A percentile compares a stretch with the other conserved stretches of the same genome.
phyloP scores from a whole-genome alignment of 345 rosid species.

The Abelmoschus esculentus region DNA sequence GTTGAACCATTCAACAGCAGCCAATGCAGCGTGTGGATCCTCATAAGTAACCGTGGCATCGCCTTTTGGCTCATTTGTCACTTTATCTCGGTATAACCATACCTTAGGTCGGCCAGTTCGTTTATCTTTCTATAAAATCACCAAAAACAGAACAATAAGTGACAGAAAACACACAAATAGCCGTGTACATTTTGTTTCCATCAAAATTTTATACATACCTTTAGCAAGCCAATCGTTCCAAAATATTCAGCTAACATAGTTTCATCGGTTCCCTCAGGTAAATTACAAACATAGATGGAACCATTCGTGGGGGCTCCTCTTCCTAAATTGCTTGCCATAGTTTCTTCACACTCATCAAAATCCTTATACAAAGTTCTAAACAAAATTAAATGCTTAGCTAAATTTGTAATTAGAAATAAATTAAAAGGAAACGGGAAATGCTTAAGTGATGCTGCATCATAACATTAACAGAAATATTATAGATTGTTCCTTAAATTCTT shows the following conservation, averaged over 20 bases:
- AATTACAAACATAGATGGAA: slow-evolving; percentile 77
- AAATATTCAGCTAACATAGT: slow-evolving; percentile 84
- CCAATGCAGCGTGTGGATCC: slow-evolving; percentile 94
- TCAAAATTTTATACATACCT: slow-evolving; percentile 49
- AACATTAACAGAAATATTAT: neutral
- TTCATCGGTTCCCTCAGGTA: slow-evolving; percentile 83
- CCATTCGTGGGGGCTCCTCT: slow-evolving; percentile 58
- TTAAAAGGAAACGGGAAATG: neutral
- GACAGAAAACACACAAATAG: neutral
- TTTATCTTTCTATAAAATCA: slow-evolving; percentile 60
- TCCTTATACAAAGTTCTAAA: neutral
- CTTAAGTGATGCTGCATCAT: neutral
- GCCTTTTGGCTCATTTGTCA: slow-evolving; percentile 85
- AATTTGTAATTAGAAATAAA: slow-evolving; percentile 1
- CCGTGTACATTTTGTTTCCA: neutral
- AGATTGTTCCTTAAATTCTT: neutral
- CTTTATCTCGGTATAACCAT: slow-evolving; percentile 86
- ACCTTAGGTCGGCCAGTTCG: slow-evolving; percentile 86
- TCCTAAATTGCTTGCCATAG: slow-evolving; percentile 59
- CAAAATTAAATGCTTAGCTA: neutral
- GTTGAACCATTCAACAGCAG: slow-evolving; percentile 98
- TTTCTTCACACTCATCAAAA: slow-evolving; percentile 45
- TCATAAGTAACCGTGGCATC: slow-evolving; percentile 98
- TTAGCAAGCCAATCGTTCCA: slow-evolving; percentile 88
- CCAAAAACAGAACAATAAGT: neutral